Evolutionary conservation across 768 basidiomycete species (phyloP).

Genomic region (Tremella mesenterica): DNA sequence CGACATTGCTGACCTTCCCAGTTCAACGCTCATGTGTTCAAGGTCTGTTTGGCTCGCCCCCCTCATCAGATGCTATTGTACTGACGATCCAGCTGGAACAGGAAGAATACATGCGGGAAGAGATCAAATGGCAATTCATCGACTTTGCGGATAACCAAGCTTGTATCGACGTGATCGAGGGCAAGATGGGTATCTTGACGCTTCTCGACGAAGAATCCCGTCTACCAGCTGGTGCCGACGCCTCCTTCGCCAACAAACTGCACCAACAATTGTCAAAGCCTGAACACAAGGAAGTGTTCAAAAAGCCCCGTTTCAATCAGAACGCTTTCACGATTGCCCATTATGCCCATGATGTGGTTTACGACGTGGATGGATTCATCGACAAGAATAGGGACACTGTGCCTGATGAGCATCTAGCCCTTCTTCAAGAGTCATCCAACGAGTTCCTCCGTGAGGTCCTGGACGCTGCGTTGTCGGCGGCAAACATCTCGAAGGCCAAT

Average conservation of each 20-base stretch:
- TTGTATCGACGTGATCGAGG: slow-evolving; percentile 97
- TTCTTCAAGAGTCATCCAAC: slow-evolving; percentile 79
- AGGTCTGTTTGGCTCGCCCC: slow-evolving; percentile 13
- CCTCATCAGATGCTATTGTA: not conserved
- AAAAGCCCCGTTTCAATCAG: slow-evolving; percentile 98
- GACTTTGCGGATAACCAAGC: slow-evolving; percentile 99
- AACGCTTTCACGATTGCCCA: slow-evolving; percentile 96
- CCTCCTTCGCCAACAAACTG: slow-evolving; percentile 86
- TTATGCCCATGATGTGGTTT: slow-evolving; percentile 95
- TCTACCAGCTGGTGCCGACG: slow-evolving; percentile 81
- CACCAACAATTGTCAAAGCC: slow-evolving; percentile 75
- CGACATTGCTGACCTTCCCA: slow-evolving; percentile 37
- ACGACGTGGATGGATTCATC: slow-evolving; percentile 95
- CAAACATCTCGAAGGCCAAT: slow-evolving; percentile 60
- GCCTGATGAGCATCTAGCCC: slow-evolving; percentile 90
- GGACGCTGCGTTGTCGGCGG: slow-evolving; percentile 71
- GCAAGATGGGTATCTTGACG: slow-evolving; percentile 87
- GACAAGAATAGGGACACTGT: slow-evolving; percentile 99
- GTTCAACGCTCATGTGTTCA: slow-evolving; percentile 92
- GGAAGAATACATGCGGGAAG: slow-evolving; percentile 95
- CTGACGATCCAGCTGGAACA: slow-evolving; percentile 77
- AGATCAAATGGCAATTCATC: slow-evolving; percentile 99
- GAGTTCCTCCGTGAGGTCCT: slow-evolving; percentile 89
- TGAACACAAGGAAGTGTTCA: slow-evolving; percentile 79
- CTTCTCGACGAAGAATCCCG: slow-evolving; percentile 97